Percentiles rank a stretch among this genome's conserved stretches.
These are phyloP conservation scores for Hypoxylon fuscum DNA, from an alignment of 495 filamentous ascomycete species.

Conservation along the genomic window DNA sequence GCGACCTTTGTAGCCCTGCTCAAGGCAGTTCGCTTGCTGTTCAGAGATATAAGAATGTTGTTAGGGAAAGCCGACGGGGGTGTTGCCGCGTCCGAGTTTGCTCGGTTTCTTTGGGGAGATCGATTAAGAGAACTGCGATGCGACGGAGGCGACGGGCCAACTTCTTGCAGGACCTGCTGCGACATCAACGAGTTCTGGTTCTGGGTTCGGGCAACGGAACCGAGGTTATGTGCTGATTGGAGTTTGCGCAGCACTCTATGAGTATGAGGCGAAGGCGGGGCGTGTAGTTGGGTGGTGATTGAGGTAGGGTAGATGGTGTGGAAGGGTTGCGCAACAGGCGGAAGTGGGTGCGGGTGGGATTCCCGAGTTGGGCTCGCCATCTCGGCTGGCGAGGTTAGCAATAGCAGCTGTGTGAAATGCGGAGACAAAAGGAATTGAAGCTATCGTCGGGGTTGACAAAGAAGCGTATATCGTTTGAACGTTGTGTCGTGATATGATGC, in stretches of 20 bases:
- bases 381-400: constrained; percentile 6
- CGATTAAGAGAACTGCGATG: constrained; percentile 49
- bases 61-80: constrained; percentile 36
- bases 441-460: constrained; percentile 23
- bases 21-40: constrained; percentile 59
- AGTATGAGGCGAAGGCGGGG: constrained; percentile 55
- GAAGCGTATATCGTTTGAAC: constrained; percentile 13
- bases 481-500: constrained; percentile 11
- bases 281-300: constrained; percentile 39
- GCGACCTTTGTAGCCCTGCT: constrained; percentile 65
- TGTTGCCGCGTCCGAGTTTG: constrained; percentile 75
- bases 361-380: constrained; percentile 55
- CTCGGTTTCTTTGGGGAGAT: constrained; percentile 68
- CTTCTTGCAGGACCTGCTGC: constrained; percentile 55
- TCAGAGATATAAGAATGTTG: constrained; percentile 37
- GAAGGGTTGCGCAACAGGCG: constrained; percentile 38
- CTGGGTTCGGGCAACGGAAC: constrained; percentile 45
- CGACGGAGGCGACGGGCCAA: constrained; percentile 31
- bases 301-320: constrained; percentile 13
- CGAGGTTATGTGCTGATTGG: constrained; percentile 65
- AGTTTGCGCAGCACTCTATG: constrained; percentile 63
- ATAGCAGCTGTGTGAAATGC: constrained; percentile 6
- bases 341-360: too few species aligned
- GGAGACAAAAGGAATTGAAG: constrained; percentile 12
- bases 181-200: constrained; percentile 60